Conservation (phyloP, 1,284 basidiomycete genomes). For the Porogramme epimiltina region DNA sequence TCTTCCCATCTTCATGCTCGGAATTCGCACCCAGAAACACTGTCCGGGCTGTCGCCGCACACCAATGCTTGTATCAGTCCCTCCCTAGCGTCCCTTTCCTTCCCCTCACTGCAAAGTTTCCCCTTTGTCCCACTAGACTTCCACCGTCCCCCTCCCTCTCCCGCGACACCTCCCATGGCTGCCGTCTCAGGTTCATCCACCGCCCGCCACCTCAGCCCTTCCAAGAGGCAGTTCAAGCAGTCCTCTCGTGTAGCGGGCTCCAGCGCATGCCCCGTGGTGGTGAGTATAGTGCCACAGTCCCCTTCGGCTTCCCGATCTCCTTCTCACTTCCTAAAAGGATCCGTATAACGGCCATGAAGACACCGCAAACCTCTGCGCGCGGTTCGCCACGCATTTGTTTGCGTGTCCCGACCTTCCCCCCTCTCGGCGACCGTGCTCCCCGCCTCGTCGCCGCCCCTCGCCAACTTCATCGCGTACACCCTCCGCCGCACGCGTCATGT, state of each 20-base stretch:
- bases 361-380: conserved; percentile 60
- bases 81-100: too few species aligned
- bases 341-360: conserved; percentile 83
- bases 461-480: conserved; percentile 87
- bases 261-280: conserved; percentile 12
- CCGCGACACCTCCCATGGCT: conserved; percentile 30
- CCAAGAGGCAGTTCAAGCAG: conserved; percentile 27
- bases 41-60: too few species aligned
- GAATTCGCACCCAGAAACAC: too few species aligned
- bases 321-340: conserved; percentile 39
- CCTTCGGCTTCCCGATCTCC: conserved; percentile 12
- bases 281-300: conserved; percentile 14
- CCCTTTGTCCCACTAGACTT: conserved; percentile 13
- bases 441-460: conserved; percentile 58
- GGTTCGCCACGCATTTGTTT: conserved; percentile 82
- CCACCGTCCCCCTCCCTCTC: conserved; percentile 8
- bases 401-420: conserved; percentile 64
- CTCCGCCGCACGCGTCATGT: conserved; percentile 90
- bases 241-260: conserved; percentile 21
- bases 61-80: too few species aligned
- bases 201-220: conserved; percentile 34
- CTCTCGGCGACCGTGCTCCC: conserved; percentile 37
- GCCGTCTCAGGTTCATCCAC: conserved; percentile 30
- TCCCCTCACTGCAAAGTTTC: too few species aligned
- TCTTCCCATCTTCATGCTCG: too few species aligned